Percentiles rank a stretch among this genome's conserved stretches.
These are phyloP conservation scores for Sporothrix mexicana DNA, from an alignment of 2,329 filamentous ascomycete species.

Conservation along the genomic window DNA sequence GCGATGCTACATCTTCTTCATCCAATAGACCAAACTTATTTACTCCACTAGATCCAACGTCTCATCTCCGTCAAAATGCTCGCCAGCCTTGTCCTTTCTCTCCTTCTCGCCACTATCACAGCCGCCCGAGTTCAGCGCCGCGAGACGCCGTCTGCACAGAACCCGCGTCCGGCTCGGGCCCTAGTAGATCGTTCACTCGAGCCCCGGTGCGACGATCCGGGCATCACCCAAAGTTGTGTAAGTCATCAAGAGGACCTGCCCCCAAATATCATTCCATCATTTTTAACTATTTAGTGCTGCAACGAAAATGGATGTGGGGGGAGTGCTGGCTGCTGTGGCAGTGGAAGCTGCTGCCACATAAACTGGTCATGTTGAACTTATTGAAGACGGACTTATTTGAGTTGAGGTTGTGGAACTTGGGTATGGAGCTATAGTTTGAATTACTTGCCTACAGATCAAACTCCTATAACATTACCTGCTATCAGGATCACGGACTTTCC, in stretches of 20 bases:
- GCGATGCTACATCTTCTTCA: too few relatives aligned
- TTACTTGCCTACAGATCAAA: too few relatives aligned
- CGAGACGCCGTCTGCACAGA: constrained; percentile 14
- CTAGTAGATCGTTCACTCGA: constrained; percentile 2
- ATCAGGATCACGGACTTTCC: too few relatives aligned
- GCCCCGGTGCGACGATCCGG: background rate
- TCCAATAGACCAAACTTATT: too few relatives aligned
- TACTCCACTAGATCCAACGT: background rate
- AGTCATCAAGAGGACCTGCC: background rate
- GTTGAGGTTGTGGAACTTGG: too few relatives aligned
- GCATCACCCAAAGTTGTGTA: constrained; percentile 10
- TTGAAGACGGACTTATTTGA: background rate
- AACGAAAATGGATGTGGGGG: constrained; percentile 24
- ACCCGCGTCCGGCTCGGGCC: background rate
- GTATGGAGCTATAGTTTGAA: too few relatives aligned
- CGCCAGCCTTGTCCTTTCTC: background rate
- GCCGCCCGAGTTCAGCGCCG: constrained; percentile 9
- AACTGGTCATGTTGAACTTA: constrained; percentile 11
- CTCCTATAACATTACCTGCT: too few relatives aligned
- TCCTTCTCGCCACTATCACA: background rate
- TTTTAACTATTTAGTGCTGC: constrained; percentile 19
- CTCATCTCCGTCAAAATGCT: constrained; percentile 11
- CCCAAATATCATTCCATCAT: background rate
- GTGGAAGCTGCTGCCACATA: constrained; percentile 24
- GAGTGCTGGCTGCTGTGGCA: constrained; percentile 20